Evolutionary conservation across 164 flowering plant genomes (phyloP).

Genomic region (Brasenia schreberi): DNA sequence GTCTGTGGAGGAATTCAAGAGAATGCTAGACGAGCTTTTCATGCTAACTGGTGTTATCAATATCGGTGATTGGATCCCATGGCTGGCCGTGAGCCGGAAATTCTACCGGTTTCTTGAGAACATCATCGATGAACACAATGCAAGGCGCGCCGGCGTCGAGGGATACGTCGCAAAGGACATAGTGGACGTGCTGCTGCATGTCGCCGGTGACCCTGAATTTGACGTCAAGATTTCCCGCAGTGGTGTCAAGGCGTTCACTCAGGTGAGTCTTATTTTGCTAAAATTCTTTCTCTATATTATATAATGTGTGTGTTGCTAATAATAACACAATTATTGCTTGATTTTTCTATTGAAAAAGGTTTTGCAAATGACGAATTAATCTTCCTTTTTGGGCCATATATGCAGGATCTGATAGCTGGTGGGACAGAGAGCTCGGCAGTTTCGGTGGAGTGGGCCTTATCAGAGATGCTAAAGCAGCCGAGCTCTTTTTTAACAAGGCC

Average conservation of each 20-base stretch:
- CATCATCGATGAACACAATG: conserved; percentile 32
- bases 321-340: no score
- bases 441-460: conserved; percentile 57
- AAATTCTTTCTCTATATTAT: neutral
- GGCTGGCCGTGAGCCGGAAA: conserved; percentile 24
- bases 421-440: conserved; percentile 74
- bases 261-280: conserved; percentile 5
- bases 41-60: conserved; percentile 30
- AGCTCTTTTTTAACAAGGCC: conserved; percentile 32
- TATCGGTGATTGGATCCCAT: conserved; percentile 38
- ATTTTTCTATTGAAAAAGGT: neutral
- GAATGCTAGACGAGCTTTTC: conserved; percentile 36
- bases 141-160: conserved; percentile 11
- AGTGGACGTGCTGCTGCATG: conserved; percentile 63
- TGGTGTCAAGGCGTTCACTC: conserved; percentile 20
- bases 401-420: conserved; percentile 52
- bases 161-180: conserved; percentile 47
- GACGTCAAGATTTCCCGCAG: conserved; percentile 36
- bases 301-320: no score
- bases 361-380: neutral
- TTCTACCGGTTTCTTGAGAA: conserved; percentile 36
- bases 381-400: neutral
- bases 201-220: conserved; percentile 52
- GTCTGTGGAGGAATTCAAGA: conserved; percentile 36
- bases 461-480: conserved; percentile 54